Conservation (phyloP, 2,329 filamentous ascomycete genomes). For the Fusarium beomiforme region DNA sequence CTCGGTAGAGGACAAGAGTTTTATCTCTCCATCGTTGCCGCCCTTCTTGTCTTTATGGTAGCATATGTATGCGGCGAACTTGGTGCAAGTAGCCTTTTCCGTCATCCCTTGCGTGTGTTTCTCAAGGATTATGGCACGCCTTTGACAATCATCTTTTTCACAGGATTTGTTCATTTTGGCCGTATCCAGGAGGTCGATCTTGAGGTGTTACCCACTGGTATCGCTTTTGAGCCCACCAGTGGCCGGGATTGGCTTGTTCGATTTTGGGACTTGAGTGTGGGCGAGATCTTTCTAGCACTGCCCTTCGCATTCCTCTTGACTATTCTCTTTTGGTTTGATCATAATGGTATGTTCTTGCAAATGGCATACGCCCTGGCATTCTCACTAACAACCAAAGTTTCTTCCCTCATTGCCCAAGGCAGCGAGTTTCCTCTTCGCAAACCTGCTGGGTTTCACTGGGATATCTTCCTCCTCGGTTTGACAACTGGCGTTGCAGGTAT, state of each 20-base stretch:
- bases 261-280: constrained; percentile 80
- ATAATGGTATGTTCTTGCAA: constrained; percentile 72
- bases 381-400: constrained; percentile 57
- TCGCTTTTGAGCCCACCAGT: constrained; percentile 80
- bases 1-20: constrained; percentile 75
- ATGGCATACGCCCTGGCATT: background rate
- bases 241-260: constrained; percentile 80
- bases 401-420: constrained; percentile 83
- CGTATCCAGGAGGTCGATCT: constrained; percentile 79
- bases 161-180: constrained; percentile 87
- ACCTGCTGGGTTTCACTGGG: constrained; percentile 87
- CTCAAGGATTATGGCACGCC: constrained; percentile 91
- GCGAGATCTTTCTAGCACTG: constrained; percentile 83
- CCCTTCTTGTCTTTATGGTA: constrained; percentile 80
- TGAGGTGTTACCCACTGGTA: constrained; percentile 77
- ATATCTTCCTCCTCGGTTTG: constrained; percentile 81
- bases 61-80: constrained; percentile 79
- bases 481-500: constrained; percentile 81
- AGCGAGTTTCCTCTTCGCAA: constrained; percentile 85
- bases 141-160: constrained; percentile 85
- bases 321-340: constrained; percentile 89
- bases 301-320: constrained; percentile 87
- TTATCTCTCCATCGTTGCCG: constrained; percentile 82
- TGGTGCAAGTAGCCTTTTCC: constrained; percentile 77
- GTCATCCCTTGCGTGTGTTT: constrained; percentile 80